Evolutionary conservation across 306 rosid genomes (phyloP).

Genomic region (Bauhinia variegata): DNA sequence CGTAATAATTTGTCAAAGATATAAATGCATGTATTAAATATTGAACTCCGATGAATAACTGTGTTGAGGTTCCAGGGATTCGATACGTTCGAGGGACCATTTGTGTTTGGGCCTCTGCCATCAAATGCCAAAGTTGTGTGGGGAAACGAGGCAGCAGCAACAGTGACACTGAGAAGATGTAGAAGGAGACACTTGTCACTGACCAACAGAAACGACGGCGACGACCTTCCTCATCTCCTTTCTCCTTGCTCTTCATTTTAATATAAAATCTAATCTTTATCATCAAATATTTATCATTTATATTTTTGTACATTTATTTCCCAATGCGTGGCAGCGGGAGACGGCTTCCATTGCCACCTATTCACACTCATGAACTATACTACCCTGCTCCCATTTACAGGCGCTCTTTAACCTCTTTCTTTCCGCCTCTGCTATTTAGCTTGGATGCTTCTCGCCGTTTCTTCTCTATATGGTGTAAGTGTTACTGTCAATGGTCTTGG

Average conservation of each 20-base stretch:
- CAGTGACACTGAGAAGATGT: slow-evolving; percentile 4
- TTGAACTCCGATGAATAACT: too few relatives aligned
- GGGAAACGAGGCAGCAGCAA: not conserved
- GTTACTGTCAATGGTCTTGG: not conserved
- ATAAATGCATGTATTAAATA: too few relatives aligned
- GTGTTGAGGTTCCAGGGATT: too few relatives aligned
- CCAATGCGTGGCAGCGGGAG: slow-evolving; percentile 42
- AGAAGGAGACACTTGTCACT: slow-evolving; percentile 12
- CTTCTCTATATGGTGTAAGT: slow-evolving; percentile 23
- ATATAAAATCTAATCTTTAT: not conserved
- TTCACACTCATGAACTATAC: slow-evolving; percentile 35
- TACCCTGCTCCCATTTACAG: not conserved
- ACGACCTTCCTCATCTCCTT: not conserved
- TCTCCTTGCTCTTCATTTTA: not conserved
- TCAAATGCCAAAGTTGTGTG: too few relatives aligned
- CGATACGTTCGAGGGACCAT: too few relatives aligned
- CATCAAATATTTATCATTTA: not conserved
- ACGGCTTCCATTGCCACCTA: slow-evolving; percentile 45
- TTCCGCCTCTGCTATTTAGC: slow-evolving; percentile 13
- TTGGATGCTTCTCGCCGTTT: not conserved
- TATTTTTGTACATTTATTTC: not conserved
- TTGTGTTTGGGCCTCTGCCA: too few relatives aligned
- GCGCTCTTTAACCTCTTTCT: not conserved
- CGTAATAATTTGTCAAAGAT: too few relatives aligned
- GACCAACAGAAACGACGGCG: not conserved